phyloP scores from a whole-genome alignment of 306 rosid genomes.

The Ormosia semicastrata region DNA sequence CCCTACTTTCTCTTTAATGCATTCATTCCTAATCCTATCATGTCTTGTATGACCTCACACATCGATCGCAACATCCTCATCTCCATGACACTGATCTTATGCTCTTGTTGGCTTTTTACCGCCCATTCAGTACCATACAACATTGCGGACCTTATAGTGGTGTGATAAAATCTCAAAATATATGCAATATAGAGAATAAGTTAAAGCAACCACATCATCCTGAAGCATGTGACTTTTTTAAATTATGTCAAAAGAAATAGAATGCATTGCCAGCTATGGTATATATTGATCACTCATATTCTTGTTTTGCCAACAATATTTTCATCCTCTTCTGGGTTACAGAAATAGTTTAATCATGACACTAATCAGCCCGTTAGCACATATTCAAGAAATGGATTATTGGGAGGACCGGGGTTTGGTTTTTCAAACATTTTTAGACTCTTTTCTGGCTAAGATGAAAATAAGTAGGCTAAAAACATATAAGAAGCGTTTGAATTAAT shows the following conservation, averaged over 20 bases:
- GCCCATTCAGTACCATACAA: too few species aligned
- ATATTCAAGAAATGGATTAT: slow-evolving; percentile 4
- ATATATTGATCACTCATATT: slow-evolving; percentile 12
- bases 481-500: not conserved
- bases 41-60: too few species aligned
- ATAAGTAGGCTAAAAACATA: slow-evolving; percentile 10
- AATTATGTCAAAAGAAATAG: slow-evolving; percentile 19
- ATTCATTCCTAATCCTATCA: too few species aligned
- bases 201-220: slow-evolving; percentile 17
- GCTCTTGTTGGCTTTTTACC: too few species aligned
- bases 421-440: slow-evolving; percentile 12
- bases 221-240: not conserved
- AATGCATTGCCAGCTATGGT: slow-evolving; percentile 9
- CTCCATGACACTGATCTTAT: too few species aligned
- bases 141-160: too few species aligned
- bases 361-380: slow-evolving; percentile 1
- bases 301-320: slow-evolving; percentile 16
- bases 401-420: not conserved
- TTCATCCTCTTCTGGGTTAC: not conserved
- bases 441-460: not conserved
- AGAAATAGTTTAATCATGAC: slow-evolving; percentile 15
- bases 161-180: too few species aligned
- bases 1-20: too few species aligned
- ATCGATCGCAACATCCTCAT: too few species aligned
- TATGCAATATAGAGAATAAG: slow-evolving; percentile 1